Evolutionary conservation across 2,329 filamentous ascomycete genomes (phyloP).

Genomic region (Phoma sp.): DNA sequence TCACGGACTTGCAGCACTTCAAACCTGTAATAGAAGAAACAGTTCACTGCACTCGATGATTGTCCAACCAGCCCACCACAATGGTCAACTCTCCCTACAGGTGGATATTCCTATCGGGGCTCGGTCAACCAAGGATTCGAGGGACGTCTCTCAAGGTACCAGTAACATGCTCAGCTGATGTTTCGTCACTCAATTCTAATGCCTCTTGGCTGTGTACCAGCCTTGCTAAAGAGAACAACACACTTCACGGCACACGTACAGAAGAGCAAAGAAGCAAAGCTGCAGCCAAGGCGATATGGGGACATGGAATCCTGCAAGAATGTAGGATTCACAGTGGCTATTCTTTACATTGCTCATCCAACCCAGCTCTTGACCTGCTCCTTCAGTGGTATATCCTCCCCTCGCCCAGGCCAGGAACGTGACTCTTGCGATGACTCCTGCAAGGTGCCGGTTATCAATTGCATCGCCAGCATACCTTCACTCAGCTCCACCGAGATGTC

Average conservation of each 20-base stretch:
- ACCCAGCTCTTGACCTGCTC: constrained; percentile 40
- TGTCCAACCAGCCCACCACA: no score
- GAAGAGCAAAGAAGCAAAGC: neutral
- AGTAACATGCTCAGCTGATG: constrained; percentile 11
- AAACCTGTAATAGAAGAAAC: neutral
- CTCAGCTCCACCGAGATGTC: constrained; percentile 33
- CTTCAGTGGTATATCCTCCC: constrained; percentile 21
- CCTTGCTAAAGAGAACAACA: neutral
- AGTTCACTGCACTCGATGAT: neutral
- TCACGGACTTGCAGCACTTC: neutral
- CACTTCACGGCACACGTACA: neutral
- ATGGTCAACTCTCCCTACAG: neutral
- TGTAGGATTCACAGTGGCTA: neutral
- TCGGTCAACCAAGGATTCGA: neutral
- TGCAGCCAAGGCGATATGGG: neutral
- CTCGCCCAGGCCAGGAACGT: constrained; percentile 36
- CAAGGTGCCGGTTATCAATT: constrained; percentile 8
- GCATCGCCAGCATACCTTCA: constrained; percentile 27
- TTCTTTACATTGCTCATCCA: neutral
- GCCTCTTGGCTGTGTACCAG: constrained; percentile 3
- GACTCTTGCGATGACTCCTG: constrained; percentile 23
- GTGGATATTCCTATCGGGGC: neutral
- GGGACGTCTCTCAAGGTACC: neutral
- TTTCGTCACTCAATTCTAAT: neutral
- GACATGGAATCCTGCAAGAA: no score